These are phyloP conservation scores for Dioscorea alata DNA, from an alignment of 106 monocot genomes.

Conservation along the genomic window DNA sequence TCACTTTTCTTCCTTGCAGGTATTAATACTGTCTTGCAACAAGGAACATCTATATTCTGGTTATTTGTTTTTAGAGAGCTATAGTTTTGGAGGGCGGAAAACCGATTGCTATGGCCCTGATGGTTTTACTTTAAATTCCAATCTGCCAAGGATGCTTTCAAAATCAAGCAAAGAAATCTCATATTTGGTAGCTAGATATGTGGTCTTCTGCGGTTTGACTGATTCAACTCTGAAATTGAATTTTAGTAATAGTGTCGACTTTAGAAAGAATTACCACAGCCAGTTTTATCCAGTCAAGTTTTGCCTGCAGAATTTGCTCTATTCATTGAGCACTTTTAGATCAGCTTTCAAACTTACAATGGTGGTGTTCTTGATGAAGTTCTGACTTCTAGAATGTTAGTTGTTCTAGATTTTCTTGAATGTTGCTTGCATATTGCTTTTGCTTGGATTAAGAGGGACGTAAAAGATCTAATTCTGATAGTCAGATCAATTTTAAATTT, in stretches of 20 bases:
- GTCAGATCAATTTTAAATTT: slow-evolving; percentile 28
- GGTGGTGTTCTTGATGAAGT: slow-evolving; percentile 3
- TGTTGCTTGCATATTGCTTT: slow-evolving; percentile 49
- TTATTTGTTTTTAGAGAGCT: slow-evolving; percentile 31
- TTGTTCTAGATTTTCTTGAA: slow-evolving; percentile 62
- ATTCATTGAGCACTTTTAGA: slow-evolving; percentile 33
- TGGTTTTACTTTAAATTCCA: slow-evolving; percentile 9
- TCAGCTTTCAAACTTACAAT: slow-evolving; percentile 28
- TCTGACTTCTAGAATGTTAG: slow-evolving; percentile 14
- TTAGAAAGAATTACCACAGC: slow-evolving; percentile 10
- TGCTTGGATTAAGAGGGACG: slow-evolving; percentile 51
- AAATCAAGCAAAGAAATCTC: slow-evolving; percentile 53
- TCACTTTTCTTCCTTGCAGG: slow-evolving; percentile 34
- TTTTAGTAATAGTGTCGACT: slow-evolving; percentile 1
- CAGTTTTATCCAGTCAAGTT: slow-evolving; percentile 8
- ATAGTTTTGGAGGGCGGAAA: slow-evolving; percentile 16
- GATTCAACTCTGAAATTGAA: slow-evolving; percentile 26
- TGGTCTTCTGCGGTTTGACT: slow-evolving; percentile 37
- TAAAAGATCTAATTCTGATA: slow-evolving; percentile 46
- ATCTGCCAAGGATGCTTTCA: slow-evolving; percentile 19
- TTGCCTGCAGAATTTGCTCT: slow-evolving; percentile 24
- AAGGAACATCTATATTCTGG: slow-evolving; percentile 47
- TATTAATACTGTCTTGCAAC: slow-evolving; percentile 47
- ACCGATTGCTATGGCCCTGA: slow-evolving; percentile 10
- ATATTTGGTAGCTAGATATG: slow-evolving; percentile 36